Conservation (phyloP, 345 rosid species). For the Theobroma cacao region DNA sequence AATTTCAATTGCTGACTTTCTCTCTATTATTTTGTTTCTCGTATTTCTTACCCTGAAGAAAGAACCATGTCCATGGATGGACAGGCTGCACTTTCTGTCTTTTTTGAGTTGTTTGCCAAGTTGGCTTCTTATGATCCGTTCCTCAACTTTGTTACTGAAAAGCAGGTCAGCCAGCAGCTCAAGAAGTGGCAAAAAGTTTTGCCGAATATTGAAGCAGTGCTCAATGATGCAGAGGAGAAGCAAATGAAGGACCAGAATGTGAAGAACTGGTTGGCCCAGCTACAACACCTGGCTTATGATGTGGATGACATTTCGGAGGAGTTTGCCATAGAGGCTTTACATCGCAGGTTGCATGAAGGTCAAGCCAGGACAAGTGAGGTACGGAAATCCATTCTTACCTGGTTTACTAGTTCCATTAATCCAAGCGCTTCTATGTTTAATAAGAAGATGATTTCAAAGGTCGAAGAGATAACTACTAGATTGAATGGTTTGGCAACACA, state of each 20-base stretch:
- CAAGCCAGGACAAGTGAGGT: background rate
- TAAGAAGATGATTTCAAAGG: background rate
- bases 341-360: background rate
- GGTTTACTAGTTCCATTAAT: background rate
- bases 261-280: slow-evolving; percentile 18
- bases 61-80: slow-evolving; percentile 1
- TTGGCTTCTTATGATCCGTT: background rate
- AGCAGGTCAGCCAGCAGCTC: background rate
- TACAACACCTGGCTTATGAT: slow-evolving; percentile 20
- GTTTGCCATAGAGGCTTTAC: slow-evolving; percentile 13
- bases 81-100: background rate
- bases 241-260: slow-evolving; percentile 9
- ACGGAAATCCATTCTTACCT: background rate
- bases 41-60: background rate
- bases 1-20: background rate
- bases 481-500: background rate
- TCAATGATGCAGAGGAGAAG: slow-evolving; percentile 27
- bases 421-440: background rate
- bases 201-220: slow-evolving; percentile 14
- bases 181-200: background rate
- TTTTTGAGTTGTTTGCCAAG: background rate
- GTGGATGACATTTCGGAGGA: slow-evolving; percentile 24
- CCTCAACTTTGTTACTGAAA: slow-evolving; percentile 2
- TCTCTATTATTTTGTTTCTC: background rate
- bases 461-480: background rate